These are phyloP conservation scores for Ganoderma lucidum DNA, from an alignment of 1,284 basidiomycete species.

Conservation along the genomic window DNA sequence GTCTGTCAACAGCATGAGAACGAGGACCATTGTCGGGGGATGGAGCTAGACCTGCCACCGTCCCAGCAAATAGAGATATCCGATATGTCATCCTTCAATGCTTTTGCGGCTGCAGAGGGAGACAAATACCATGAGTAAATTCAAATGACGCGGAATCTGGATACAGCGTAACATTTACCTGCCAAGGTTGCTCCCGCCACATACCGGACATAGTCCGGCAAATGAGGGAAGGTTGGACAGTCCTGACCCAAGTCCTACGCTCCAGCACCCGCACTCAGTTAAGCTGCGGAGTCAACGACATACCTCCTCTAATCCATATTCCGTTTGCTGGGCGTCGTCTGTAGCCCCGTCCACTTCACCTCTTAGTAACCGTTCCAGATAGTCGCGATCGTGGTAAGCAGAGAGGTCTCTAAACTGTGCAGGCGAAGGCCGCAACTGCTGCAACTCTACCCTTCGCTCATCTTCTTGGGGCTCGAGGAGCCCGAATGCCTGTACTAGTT, in stretches of 20 bases:
- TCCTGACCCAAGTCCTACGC: slow-evolving; percentile 59
- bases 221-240: slow-evolving; percentile 78
- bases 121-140: neutral
- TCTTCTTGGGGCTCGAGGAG: slow-evolving; percentile 51
- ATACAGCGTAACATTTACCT: slow-evolving; percentile 23
- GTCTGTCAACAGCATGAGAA: slow-evolving; percentile 50
- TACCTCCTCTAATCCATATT: slow-evolving; percentile 78
- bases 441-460: slow-evolving; percentile 43
- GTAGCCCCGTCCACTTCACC: slow-evolving; percentile 31
- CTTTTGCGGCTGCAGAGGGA: slow-evolving; percentile 62
- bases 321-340: slow-evolving; percentile 26
- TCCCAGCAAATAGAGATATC: slow-evolving; percentile 86
- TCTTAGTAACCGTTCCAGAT: slow-evolving; percentile 62
- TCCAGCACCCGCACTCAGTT: slow-evolving; percentile 19
- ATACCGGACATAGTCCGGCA: slow-evolving; percentile 74
- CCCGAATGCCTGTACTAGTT: slow-evolving; percentile 66
- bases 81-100: slow-evolving; percentile 60
- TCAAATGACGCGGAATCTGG: neutral
- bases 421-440: slow-evolving; percentile 58
- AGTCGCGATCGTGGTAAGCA: slow-evolving; percentile 64
- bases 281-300: slow-evolving; percentile 6
- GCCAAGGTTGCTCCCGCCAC: slow-evolving; percentile 76
- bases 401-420: slow-evolving; percentile 61
- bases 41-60: slow-evolving; percentile 68
- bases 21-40: slow-evolving; percentile 23